Percentiles rank a stretch among this genome's conserved stretches.
Conservation (phyloP, 2,329 filamentous ascomycete genomes). For the Fonsecaea erecta region DNA sequence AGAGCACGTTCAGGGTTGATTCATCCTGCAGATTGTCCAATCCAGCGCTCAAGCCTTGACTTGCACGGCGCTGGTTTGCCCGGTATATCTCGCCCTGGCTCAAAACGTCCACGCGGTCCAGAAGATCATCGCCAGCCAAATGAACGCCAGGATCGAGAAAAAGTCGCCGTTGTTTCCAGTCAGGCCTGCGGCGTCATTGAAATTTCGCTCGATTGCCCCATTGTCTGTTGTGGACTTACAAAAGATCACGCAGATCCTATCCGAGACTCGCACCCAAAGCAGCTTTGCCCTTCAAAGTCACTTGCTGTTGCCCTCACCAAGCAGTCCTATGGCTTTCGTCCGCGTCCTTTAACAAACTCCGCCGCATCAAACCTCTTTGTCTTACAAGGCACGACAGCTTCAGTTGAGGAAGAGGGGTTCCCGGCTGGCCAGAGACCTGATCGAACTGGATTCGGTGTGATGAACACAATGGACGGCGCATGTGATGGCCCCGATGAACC, state of each 20-base stretch:
- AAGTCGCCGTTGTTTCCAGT: neutral
- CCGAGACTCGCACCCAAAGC: neutral
- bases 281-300: neutral
- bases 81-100: neutral
- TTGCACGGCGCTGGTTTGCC: neutral
- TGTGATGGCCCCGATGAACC: conserved; percentile 16
- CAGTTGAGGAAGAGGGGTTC: neutral
- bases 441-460: neutral
- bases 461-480: conserved; percentile 19
- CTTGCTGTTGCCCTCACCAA: neutral
- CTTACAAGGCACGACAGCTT: neutral
- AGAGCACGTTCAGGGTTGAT: neutral
- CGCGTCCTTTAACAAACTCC: neutral
- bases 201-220: neutral
- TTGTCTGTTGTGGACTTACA: neutral
- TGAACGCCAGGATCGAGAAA: neutral
- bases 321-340: neutral
- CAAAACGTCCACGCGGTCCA: neutral
- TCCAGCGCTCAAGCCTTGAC: neutral
- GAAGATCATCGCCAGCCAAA: neutral
- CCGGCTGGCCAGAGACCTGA: neutral
- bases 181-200: neutral
- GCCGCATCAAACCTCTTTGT: neutral
- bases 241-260: neutral
- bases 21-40: neutral